These are phyloP conservation scores for Metarhizium guizhouense DNA, from an alignment of 2,329 filamentous ascomycete genomes.

Conservation along the genomic window DNA sequence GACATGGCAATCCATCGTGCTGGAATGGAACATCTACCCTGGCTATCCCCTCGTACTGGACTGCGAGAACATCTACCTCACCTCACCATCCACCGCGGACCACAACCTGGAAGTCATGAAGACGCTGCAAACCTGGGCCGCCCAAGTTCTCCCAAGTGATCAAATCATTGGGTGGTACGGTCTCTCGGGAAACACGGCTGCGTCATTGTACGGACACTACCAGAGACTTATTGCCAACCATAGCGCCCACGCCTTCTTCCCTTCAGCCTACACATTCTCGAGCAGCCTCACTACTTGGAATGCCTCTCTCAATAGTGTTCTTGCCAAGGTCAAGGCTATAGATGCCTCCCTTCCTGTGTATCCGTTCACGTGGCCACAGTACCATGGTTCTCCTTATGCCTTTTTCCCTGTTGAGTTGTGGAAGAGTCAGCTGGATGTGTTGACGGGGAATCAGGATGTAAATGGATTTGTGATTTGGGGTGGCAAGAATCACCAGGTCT, in stretches of 20 bases:
- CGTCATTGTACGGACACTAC: slow-evolving; percentile 3
- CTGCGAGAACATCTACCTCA: slow-evolving; percentile 5
- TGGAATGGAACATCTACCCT: slow-evolving; percentile 5
- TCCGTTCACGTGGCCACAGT: slow-evolving; percentile 1
- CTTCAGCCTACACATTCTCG: slow-evolving; percentile 4
- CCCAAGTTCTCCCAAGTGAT: slow-evolving; percentile 1
- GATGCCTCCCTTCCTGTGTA: slow-evolving; percentile 2
- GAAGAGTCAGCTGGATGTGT: background rate
- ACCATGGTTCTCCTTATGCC: background rate
- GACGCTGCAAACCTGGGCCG: slow-evolving; percentile 6
- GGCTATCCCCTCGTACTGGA: slow-evolving; percentile 3
- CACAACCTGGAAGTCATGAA: slow-evolving; percentile 2
- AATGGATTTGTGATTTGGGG: slow-evolving; percentile 6
- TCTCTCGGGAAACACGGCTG: slow-evolving; percentile 2
- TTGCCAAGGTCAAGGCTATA: slow-evolving; percentile 2
- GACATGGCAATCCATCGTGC: slow-evolving; percentile 3
- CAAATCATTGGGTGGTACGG: slow-evolving; percentile 8
- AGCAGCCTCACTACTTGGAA: background rate
- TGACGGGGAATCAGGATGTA: background rate
- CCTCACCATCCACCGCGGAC: slow-evolving; percentile 1
- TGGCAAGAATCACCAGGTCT: slow-evolving; percentile 6
- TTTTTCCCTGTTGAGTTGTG: background rate
- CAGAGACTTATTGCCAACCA: slow-evolving; percentile 4
- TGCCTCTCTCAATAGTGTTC: background rate
- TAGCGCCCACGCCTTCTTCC: slow-evolving; percentile 4